phyloP scores from a whole-genome alignment of 164 flowering plant genomes.

The Protea cynaroides region DNA sequence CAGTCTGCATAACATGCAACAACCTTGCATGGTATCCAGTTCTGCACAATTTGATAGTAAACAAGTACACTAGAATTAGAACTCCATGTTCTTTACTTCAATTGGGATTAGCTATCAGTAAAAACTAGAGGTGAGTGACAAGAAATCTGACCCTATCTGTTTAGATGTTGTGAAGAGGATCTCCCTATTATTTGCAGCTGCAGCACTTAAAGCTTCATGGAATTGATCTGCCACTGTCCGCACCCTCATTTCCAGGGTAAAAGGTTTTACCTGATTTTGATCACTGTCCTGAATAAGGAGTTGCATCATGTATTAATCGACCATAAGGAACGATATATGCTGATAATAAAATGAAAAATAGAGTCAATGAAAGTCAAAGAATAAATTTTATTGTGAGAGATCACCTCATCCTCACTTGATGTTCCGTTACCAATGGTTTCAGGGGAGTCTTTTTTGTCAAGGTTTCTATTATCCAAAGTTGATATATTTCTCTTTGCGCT shows the following conservation, averaged over 20 bases:
- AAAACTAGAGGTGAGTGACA: not conserved
- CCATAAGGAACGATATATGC: not conserved
- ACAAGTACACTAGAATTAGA: not conserved
- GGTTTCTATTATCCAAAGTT: slow-evolving; percentile 24
- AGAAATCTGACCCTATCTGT: slow-evolving; percentile 34
- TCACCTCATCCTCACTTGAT: slow-evolving; percentile 65
- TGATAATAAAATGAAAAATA: too few relatives aligned
- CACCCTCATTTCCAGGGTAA: slow-evolving; percentile 20
- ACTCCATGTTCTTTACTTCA: not conserved
- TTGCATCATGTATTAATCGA: slow-evolving; percentile 1
- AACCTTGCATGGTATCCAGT: slow-evolving; percentile 52
- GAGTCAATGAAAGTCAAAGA: too few relatives aligned
- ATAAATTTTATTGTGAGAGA: not conserved
- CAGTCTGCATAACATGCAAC: slow-evolving; percentile 64
- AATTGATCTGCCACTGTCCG: slow-evolving; percentile 58
- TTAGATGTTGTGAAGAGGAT: slow-evolving; percentile 21
- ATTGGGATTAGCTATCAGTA: not conserved
- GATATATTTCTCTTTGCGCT: slow-evolving; percentile 24
- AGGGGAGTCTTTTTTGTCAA: slow-evolving; percentile 37
- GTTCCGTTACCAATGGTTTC: slow-evolving; percentile 38
- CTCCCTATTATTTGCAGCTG: slow-evolving; percentile 25
- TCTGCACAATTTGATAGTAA: slow-evolving; percentile 26
- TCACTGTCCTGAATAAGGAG: slow-evolving; percentile 25
- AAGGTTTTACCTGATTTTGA: slow-evolving; percentile 19
- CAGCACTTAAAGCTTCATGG: slow-evolving; percentile 55